Percentiles rank a stretch among this genome's conserved stretches.
Evolutionary conservation across 202 grass and related monocot species (phyloP).

Genomic region (Tripidium arundinaceum): DNA sequence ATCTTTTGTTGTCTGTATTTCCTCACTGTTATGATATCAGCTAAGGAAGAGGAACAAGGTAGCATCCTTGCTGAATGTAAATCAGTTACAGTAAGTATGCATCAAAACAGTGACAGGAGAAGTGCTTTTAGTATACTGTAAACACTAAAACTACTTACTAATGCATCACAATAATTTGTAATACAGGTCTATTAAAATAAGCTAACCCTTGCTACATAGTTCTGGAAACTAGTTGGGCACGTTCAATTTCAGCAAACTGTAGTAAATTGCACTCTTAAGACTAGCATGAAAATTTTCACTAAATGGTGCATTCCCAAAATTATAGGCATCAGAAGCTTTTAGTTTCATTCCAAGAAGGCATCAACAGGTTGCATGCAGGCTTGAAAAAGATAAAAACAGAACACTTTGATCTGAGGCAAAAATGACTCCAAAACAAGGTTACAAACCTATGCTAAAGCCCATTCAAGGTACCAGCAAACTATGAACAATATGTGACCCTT

Average conservation of each 20-base stretch:
- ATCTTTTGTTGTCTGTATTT: no score
- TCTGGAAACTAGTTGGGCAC: no score
- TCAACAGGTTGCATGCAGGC: not conserved
- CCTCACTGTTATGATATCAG: no score
- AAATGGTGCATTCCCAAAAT: not conserved
- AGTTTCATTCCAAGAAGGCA: not conserved
- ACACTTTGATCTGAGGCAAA: not conserved
- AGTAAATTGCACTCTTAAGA: not conserved
- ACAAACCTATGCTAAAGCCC: slow-evolving; percentile 2
- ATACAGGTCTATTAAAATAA: not conserved
- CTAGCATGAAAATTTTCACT: not conserved
- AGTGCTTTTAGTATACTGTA: not conserved
- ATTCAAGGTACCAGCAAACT: not conserved
- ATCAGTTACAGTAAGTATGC: not conserved
- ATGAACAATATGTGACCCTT: not conserved
- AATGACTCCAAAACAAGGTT: not conserved
- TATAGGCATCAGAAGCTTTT: not conserved
- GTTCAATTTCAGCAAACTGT: no score
- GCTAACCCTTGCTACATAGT: not conserved
- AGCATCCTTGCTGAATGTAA: not conserved
- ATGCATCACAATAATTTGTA: not conserved
- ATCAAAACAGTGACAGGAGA: not conserved
- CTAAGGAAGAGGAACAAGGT: no score
- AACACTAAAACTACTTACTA: not conserved
- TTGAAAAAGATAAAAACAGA: not conserved